These are phyloP conservation scores for Hippophae gyantsensis DNA, from an alignment of 306 rosid species.

Conservation along the genomic window DNA sequence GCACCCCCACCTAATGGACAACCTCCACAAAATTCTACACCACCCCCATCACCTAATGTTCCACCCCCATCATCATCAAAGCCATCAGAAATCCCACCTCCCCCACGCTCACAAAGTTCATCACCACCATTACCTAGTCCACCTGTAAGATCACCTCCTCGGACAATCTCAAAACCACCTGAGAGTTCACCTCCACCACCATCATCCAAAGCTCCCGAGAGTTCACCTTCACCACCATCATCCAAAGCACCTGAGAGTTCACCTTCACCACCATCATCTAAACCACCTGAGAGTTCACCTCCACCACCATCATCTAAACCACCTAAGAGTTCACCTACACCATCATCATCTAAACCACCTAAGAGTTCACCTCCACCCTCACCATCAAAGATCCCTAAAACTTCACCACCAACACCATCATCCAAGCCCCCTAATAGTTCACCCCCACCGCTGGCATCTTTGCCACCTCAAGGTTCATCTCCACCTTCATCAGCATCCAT, in stretches of 20 bases:
- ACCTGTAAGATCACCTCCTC: conserved; percentile 12
- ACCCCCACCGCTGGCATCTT: conserved; percentile 24
- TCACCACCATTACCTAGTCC: conserved; percentile 10
- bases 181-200: conserved; percentile 26
- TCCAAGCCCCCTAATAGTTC: conserved; percentile 6
- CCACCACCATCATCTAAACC: conserved; percentile 20
- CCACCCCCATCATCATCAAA: conserved; percentile 17
- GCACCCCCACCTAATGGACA: conserved; percentile 11
- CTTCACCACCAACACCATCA: conserved; percentile 20
- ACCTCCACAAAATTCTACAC: conserved; percentile 17
- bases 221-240: conserved; percentile 29
- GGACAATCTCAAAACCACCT: conserved; percentile 11
- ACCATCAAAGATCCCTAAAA: conserved; percentile 5
- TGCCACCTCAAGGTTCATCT: conserved; percentile 21
- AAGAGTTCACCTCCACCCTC: conserved; percentile 27
- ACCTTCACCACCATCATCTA: conserved; percentile 27
- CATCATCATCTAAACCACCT: conserved; percentile 30
- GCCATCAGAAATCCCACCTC: conserved; percentile 21
- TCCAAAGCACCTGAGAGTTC: conserved; percentile 17
- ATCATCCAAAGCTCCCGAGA: conserved; percentile 17
- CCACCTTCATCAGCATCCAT: conserved; percentile 26
- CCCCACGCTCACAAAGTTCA: conserved; percentile 19
- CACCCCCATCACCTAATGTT: conserved; percentile 5
- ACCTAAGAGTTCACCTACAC: conserved; percentile 35
- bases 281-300: conserved; percentile 16